These are phyloP conservation scores for Suhomyces panamericanus DNA, from an alignment of 1,139 yeast genomes.

Conservation along the genomic window DNA sequence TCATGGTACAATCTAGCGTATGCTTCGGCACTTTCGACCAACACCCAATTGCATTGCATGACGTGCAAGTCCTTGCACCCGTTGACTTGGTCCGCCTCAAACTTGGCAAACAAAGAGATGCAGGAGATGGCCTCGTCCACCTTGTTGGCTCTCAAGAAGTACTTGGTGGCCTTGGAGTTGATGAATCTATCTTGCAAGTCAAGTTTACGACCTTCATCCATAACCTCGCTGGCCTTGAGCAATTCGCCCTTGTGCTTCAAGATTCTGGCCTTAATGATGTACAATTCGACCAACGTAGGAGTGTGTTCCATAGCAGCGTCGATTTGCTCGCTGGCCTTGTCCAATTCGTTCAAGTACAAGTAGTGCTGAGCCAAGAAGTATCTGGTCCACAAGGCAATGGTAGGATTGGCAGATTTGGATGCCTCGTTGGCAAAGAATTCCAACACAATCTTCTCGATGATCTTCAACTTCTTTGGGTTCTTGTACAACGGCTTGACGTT, in stretches of 20 bases:
- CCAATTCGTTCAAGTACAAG: slow-evolving; percentile 54
- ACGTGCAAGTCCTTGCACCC: slow-evolving; percentile 85
- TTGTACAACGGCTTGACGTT: slow-evolving; percentile 79
- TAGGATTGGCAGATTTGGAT: slow-evolving; percentile 41
- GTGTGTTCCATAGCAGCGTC: slow-evolving; percentile 70
- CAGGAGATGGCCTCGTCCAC: slow-evolving; percentile 74
- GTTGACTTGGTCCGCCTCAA: slow-evolving; percentile 68
- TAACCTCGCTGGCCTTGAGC: slow-evolving; percentile 59
- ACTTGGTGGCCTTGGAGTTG: slow-evolving; percentile 85
- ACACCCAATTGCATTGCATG: slow-evolving; percentile 92
- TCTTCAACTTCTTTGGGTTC: slow-evolving; percentile 44
- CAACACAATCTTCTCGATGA: slow-evolving; percentile 55
- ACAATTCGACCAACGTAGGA: slow-evolving; percentile 81
- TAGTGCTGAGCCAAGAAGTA: slow-evolving; percentile 83
- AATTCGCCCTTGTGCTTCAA: slow-evolving; percentile 68
- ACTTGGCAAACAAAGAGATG: slow-evolving; percentile 79
- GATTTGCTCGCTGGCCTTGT: slow-evolving; percentile 54
- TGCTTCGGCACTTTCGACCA: slow-evolving; percentile 83
- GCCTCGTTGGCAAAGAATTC: slow-evolving; percentile 42
- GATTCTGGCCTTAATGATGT: slow-evolving; percentile 78
- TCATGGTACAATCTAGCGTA: slow-evolving; percentile 45
- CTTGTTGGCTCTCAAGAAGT: slow-evolving; percentile 75
- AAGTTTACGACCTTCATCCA: slow-evolving; percentile 70
- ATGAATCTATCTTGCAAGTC: slow-evolving; percentile 91
- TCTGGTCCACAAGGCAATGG: slow-evolving; percentile 69